Evolutionary conservation across 2,329 filamentous ascomycete species (phyloP).

Genomic region (Dactylonectria estremocensis): DNA sequence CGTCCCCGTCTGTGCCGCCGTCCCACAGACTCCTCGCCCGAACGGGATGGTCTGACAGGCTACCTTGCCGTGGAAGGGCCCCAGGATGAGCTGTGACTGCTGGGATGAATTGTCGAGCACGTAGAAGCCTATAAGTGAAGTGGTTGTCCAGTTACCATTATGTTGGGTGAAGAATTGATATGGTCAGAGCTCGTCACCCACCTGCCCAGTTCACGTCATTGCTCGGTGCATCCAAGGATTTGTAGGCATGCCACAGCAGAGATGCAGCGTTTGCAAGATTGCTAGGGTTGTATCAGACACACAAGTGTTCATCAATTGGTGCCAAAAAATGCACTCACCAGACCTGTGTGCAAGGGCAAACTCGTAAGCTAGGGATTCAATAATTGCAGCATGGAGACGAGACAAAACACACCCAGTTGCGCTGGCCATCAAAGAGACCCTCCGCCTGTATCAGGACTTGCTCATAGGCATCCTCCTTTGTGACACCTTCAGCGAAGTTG

Average conservation of each 20-base stretch:
- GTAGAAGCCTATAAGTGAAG: slow-evolving; percentile 75
- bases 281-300: slow-evolving; percentile 58
- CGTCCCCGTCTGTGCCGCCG: slow-evolving; percentile 71
- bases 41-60: slow-evolving; percentile 86
- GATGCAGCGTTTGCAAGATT: slow-evolving; percentile 84
- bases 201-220: slow-evolving; percentile 83
- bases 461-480: slow-evolving; percentile 80
- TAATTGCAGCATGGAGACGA: slow-evolving; percentile 4
- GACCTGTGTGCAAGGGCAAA: slow-evolving; percentile 40
- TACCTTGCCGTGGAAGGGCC: slow-evolving; percentile 85
- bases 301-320: background rate
- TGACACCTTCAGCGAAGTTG: slow-evolving; percentile 76
- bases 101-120: slow-evolving; percentile 68
- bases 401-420: slow-evolving; percentile 78
- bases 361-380: slow-evolving; percentile 34
- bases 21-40: slow-evolving; percentile 82
- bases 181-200: slow-evolving; percentile 48
- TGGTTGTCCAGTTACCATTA: slow-evolving; percentile 25
- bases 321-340: slow-evolving; percentile 41
- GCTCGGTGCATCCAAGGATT: slow-evolving; percentile 78
- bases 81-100: slow-evolving; percentile 76
- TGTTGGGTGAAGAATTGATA: background rate
- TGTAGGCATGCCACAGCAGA: slow-evolving; percentile 84
- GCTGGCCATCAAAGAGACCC: slow-evolving; percentile 79
- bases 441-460: slow-evolving; percentile 81